These are phyloP conservation scores for Beauveria australis DNA, from an alignment of 2,329 filamentous ascomycete genomes.

Conservation along the genomic window DNA sequence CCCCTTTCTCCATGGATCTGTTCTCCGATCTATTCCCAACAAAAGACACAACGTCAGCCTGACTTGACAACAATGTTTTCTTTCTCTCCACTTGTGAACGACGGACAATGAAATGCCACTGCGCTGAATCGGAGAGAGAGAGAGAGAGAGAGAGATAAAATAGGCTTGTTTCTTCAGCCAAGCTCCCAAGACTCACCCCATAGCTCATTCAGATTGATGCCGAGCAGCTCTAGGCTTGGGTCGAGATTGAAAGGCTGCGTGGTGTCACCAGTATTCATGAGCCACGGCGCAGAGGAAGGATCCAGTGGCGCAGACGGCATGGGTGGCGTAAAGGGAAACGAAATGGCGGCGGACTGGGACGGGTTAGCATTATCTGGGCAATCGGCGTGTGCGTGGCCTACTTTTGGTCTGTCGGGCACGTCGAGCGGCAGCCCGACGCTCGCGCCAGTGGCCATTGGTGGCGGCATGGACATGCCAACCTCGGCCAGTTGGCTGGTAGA, in stretches of 20 bases:
- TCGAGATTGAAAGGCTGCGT: slow-evolving; percentile 40
- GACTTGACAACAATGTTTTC: neutral
- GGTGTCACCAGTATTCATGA: slow-evolving; percentile 22
- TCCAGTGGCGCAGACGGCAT: slow-evolving; percentile 28
- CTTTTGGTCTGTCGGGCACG: slow-evolving; percentile 31
- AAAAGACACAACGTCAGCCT: slow-evolving; percentile 4
- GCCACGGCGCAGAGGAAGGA: slow-evolving; percentile 26
- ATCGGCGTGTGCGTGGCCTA: slow-evolving; percentile 17
- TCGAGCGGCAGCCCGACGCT: slow-evolving; percentile 24
- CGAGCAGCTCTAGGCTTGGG: slow-evolving; percentile 44
- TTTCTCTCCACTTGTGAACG: neutral
- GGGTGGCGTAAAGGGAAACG: slow-evolving; percentile 31
- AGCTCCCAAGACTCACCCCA: slow-evolving; percentile 44
- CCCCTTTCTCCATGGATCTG: slow-evolving; percentile 8
- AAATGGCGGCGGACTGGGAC: slow-evolving; percentile 32
- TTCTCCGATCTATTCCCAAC: slow-evolving; percentile 4
- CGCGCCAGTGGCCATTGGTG: slow-evolving; percentile 17
- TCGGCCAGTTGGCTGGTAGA: slow-evolving; percentile 21
- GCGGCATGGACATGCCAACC: slow-evolving; percentile 20
- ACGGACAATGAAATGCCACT: neutral
- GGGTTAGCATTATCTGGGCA: slow-evolving; percentile 19
- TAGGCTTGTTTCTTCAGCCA: slow-evolving; percentile 19
- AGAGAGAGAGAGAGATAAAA: neutral
- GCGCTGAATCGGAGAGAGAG: neutral
- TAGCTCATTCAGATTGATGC: slow-evolving; percentile 46